phyloP scores from a whole-genome alignment of 441 rosid species.

The Syzygium syzygioides region DNA sequence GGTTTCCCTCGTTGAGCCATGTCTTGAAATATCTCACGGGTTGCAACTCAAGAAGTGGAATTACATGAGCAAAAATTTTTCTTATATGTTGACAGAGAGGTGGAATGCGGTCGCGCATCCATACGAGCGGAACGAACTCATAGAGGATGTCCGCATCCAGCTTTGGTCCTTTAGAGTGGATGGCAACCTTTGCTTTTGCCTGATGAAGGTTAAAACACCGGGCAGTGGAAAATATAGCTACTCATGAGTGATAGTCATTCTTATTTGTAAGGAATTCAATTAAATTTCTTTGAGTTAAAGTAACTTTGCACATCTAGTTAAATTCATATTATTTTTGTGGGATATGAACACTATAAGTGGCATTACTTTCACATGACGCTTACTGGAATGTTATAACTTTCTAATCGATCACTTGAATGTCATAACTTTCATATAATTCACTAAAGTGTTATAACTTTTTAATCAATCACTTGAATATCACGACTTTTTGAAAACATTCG shows the following conservation, averaged over 20 bases:
- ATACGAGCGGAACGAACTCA: background rate
- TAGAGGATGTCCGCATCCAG: background rate
- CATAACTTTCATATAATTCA: fast-evolving
- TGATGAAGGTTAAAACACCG: background rate
- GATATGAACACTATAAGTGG: fast-evolving
- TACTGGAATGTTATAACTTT: background rate
- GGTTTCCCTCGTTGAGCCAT: background rate
- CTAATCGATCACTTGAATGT: background rate
- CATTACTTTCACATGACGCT: fast-evolving
- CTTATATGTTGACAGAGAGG: background rate
- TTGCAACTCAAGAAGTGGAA: background rate
- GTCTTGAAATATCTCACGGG: background rate
- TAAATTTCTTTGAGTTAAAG: background rate
- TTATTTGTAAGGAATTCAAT: background rate
- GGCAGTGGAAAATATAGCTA: background rate
- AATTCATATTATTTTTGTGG: background rate
- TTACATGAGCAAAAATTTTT: background rate
- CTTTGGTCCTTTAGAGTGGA: background rate
- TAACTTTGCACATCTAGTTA: background rate
- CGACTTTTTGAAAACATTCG: fast-evolving
- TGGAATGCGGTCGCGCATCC: background rate
- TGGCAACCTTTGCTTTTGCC: background rate
- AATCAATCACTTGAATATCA: fast-evolving
- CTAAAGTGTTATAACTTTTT: fast-evolving
- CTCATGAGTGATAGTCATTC: background rate